phyloP scores from a whole-genome alignment of 768 basidiomycete genomes.

The Naganishia antarctica region DNA sequence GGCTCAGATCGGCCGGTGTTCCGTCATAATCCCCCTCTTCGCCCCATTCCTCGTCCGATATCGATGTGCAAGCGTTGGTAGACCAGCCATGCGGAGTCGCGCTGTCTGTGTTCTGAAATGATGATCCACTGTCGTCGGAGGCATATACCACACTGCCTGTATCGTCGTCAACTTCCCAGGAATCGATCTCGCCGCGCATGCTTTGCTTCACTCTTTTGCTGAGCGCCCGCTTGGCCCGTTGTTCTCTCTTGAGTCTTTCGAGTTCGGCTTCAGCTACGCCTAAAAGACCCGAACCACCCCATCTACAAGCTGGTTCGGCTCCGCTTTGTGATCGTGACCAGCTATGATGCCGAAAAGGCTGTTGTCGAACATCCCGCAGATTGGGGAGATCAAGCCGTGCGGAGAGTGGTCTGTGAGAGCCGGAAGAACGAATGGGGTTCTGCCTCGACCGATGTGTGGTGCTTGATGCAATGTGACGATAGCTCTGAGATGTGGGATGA shows the following conservation, averaged over 20 bases:
- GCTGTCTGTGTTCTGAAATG: neutral
- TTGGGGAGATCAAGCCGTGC: neutral
- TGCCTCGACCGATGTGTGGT: neutral
- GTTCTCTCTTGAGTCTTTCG: neutral
- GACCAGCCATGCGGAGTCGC: neutral
- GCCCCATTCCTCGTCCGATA: slow-evolving; percentile 17
- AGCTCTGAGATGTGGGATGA: neutral
- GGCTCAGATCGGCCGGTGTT: neutral
- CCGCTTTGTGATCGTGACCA: neutral
- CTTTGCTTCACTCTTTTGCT: neutral
- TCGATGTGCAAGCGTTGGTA: neutral
- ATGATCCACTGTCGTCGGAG: too few relatives aligned
- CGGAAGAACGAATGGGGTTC: neutral
- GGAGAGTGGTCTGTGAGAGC: neutral
- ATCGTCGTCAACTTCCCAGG: neutral
- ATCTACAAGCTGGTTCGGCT: neutral
- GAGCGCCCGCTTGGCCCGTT: neutral
- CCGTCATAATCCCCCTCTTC: slow-evolving; percentile 5
- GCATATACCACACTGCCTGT: neutral
- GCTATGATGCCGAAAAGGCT: neutral
- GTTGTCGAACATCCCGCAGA: too few relatives aligned
- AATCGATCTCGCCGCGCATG: slow-evolving; percentile 1
- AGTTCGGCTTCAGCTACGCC: neutral
- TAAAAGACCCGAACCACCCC: neutral
- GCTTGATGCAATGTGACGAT: neutral